phyloP scores from a whole-genome alignment of 2,329 filamentous ascomycete genomes.

The Tolypocladium sp. region DNA sequence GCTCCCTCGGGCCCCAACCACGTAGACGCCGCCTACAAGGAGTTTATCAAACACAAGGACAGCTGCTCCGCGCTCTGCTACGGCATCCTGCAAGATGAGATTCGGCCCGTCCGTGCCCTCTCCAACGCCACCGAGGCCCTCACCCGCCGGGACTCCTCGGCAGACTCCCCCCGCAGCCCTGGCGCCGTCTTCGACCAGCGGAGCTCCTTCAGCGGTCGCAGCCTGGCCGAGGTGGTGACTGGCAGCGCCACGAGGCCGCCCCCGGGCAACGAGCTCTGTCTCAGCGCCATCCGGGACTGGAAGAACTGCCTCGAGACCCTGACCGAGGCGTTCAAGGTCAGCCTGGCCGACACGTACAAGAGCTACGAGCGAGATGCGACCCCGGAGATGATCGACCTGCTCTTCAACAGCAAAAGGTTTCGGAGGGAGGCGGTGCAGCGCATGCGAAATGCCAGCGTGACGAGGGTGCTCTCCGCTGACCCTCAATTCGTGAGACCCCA shows the following conservation, averaged over 20 bases:
- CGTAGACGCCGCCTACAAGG: conserved; percentile 34
- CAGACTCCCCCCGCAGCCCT: conserved; percentile 21
- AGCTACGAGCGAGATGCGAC: conserved; percentile 34
- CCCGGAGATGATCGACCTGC: conserved; percentile 28
- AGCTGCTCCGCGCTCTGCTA: conserved; percentile 30
- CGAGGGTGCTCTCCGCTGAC: conserved; percentile 31
- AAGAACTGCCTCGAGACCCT: conserved; percentile 31
- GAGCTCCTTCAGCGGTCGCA: conserved; percentile 27
- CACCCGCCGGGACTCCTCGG: conserved; percentile 16
- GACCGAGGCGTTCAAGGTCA: conserved; percentile 29
- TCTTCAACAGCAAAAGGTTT: conserved; percentile 32
- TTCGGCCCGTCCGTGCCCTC: conserved; percentile 16
- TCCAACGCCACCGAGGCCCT: conserved; percentile 13
- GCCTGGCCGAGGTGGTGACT: conserved; percentile 21
- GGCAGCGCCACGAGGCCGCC: conserved; percentile 11
- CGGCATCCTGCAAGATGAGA: conserved; percentile 29
- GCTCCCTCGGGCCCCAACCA: conserved; percentile 22
- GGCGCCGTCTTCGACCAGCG: conserved; percentile 21
- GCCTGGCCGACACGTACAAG: conserved; percentile 34
- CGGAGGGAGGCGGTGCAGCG: conserved; percentile 31
- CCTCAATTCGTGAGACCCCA: conserved; percentile 28
- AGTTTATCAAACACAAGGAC: conserved; percentile 32
- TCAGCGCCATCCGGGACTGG: conserved; percentile 34
- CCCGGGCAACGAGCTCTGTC: conserved; percentile 19
- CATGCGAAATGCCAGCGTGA: conserved; percentile 37